Conservation (phyloP, 345 rosid species). For the Citrus inodora region DNA sequence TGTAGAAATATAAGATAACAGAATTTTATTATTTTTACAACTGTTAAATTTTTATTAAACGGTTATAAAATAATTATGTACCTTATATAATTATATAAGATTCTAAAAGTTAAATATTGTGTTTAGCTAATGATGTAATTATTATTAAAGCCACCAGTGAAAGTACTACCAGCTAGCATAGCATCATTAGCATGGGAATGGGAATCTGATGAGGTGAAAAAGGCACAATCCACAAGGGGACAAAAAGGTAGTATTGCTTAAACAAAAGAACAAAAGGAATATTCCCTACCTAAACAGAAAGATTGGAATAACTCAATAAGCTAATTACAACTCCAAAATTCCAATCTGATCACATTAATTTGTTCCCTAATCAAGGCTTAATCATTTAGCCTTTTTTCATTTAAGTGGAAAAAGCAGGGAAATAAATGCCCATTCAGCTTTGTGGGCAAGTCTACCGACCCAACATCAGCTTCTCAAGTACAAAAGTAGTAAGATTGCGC, state of each 20-base stretch:
- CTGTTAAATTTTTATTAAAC: no score
- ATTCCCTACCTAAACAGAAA: constrained; percentile 34
- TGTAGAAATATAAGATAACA: no score
- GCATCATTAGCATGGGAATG: no score
- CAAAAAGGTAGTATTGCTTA: background rate
- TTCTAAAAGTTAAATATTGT: no score
- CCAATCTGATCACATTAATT: background rate
- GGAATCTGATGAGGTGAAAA: background rate
- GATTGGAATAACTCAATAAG: constrained; percentile 20
- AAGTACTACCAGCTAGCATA: no score
- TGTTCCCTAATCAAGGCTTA: background rate
- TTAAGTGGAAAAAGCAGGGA: background rate
- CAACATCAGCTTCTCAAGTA: constrained; percentile 40
- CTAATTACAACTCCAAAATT: constrained; percentile 1
- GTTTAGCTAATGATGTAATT: no score
- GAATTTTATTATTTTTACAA: no score
- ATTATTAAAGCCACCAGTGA: no score
- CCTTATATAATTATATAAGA: no score
- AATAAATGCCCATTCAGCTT: constrained; percentile 11
- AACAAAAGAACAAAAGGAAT: constrained; percentile 5
- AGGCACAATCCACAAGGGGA: background rate
- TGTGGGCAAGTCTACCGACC: constrained; percentile 5
- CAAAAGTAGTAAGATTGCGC: constrained; percentile 41
- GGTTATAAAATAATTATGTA: no score
- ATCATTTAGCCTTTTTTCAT: background rate